phyloP scores from a whole-genome alignment of 768 basidiomycete genomes.

The Plicaturopsis crispa region DNA sequence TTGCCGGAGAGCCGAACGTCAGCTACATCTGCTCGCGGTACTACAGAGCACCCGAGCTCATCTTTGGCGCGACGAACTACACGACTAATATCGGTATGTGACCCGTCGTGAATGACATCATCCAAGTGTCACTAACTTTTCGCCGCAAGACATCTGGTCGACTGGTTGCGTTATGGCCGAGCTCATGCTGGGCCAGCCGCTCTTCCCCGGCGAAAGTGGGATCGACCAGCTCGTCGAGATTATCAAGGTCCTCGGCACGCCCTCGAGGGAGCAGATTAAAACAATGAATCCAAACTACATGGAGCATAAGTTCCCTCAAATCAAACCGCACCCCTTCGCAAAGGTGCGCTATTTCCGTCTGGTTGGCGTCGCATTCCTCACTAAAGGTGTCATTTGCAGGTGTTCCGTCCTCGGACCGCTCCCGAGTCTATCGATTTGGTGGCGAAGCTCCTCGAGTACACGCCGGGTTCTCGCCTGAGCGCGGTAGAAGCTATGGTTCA shows the following conservation, averaged over 20 bases:
- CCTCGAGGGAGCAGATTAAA: constrained; percentile 99
- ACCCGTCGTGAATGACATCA: neutral
- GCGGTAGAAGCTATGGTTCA: constrained; percentile 90
- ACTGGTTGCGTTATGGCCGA: constrained; percentile 99
- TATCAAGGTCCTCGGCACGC: constrained; percentile 98
- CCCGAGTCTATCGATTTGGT: constrained; percentile 96
- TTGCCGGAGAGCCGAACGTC: constrained; percentile 97
- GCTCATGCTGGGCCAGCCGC: constrained; percentile 96
- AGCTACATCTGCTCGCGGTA: constrained; percentile 99
- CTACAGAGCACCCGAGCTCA: constrained; percentile 98
- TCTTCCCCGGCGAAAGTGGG: constrained; percentile 98
- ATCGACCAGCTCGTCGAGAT: constrained; percentile 99
- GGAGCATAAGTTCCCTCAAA: constrained; percentile 99
- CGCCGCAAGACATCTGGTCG: constrained; percentile 86
- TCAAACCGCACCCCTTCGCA: constrained; percentile 98
- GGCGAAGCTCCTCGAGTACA: constrained; percentile 93
- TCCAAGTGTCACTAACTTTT: too few species aligned
- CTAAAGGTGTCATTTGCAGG: constrained; percentile 38
- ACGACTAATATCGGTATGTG: constrained; percentile 94
- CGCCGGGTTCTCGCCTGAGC: constrained; percentile 87
- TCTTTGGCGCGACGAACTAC: constrained; percentile 99
- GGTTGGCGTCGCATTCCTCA: constrained; percentile 5
- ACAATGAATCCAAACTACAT: constrained; percentile 99
- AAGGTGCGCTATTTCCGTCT: constrained; percentile 49
- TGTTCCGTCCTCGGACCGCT: constrained; percentile 96